Evolutionary conservation across 2,329 filamentous ascomycete genomes (phyloP), one percentile per base, ranked within the genome.

Genomic region (Pyrenophora teres): DNA sequence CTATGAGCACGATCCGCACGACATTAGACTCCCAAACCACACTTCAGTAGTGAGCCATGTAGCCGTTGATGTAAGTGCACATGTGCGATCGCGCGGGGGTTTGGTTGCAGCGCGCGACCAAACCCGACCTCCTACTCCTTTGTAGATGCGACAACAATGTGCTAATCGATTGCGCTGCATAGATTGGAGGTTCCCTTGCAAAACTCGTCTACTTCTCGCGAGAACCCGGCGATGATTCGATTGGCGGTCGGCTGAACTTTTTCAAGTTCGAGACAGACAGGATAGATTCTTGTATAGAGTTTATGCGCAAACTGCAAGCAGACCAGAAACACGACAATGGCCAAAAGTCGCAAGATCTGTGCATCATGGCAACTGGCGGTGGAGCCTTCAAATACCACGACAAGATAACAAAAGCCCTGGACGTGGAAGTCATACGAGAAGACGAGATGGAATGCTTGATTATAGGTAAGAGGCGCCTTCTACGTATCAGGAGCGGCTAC

Each of bases 381-480:
- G 94, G 94, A 16, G 92, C 94, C 4, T 97, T 90, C 81, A 97
- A 97, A 74, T 99, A 90, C 77, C 97, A 97, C 74, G 92, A 97
- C 72, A 87, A 86, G 74, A 91, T 99, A 64, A 87, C 86, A 69
- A 84, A 93, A 56, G 86, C 87, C 4, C 78, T 99, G 43, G 89
- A 89, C 12, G 90, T 96, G 1, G 89, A 97, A 69, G 92, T 99
- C 16, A 80, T 92, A 65, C 82, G 92, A 37, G 94, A 97, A 75
- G 94, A 99, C 68, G 94, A 99, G 77, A 99, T 99, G 94, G 92
- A 96, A 74, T 99, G 94, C 71, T 78, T 99, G 52, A 99, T 99
- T 59, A 94, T 94, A 67, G 92, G 90, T 92, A 74, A 59, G 79
- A 60, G n/a, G 8, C 7, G 32, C 5, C 15, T 2, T 41, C 13